These are phyloP conservation scores for Persicaria maculosa DNA, from an alignment of 148 eudicot species.

Conservation along the genomic window DNA sequence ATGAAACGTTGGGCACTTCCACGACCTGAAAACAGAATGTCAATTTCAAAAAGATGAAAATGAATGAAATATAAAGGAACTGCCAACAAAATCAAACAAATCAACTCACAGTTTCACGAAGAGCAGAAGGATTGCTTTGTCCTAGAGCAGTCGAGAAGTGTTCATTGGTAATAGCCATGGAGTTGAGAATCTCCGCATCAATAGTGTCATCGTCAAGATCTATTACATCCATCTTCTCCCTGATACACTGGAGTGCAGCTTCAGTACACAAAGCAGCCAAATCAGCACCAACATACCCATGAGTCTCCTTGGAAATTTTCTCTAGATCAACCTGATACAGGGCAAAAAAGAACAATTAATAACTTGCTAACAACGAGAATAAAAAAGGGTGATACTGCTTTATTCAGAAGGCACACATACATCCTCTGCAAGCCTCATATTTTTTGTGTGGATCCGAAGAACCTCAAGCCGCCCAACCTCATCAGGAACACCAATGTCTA, in stretches of 20 bases:
- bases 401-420: constrained; percentile 23
- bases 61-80: neutral
- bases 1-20: constrained; percentile 73
- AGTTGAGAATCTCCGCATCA: constrained; percentile 84
- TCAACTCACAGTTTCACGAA: constrained; percentile 74
- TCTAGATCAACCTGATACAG: constrained; percentile 67
- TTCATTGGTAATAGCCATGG: constrained; percentile 90
- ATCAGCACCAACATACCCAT: constrained; percentile 88
- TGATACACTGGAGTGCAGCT: constrained; percentile 84
- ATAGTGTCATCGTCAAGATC: constrained; percentile 82
- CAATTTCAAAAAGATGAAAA: neutral
- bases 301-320: constrained; percentile 76
- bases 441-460: constrained; percentile 85
- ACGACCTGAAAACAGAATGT: constrained; percentile 39
- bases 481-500: constrained; percentile 91
- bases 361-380: neutral
- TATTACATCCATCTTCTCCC: constrained; percentile 94
- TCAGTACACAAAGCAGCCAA: constrained; percentile 87
- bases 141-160: constrained; percentile 89
- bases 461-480: constrained; percentile 86
- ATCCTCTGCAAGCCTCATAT: constrained; percentile 87
- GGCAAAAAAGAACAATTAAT: neutral
- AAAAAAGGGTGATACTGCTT: neutral
- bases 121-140: constrained; percentile 84
- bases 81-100: neutral